Conservation (phyloP, 257 asterid genomes). For the Asclepias syriaca region DNA sequence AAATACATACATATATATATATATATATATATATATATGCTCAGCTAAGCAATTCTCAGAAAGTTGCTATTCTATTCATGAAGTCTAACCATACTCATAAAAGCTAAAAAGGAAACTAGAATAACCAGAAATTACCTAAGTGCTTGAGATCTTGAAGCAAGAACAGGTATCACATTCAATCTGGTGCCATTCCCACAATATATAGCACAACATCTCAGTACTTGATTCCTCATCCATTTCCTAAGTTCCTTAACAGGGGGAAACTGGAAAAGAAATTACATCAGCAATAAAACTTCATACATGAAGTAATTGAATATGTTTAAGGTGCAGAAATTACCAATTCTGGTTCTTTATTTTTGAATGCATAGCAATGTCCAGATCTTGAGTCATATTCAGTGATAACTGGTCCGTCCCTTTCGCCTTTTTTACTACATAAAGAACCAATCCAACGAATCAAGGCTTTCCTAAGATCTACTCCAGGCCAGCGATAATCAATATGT, state of each 20-base stretch:
- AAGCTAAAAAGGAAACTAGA: neutral
- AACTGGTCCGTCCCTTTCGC: slow-evolving; percentile 31
- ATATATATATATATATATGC: neutral
- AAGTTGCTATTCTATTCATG: neutral
- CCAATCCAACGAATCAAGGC: slow-evolving; percentile 57
- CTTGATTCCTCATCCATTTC: slow-evolving; percentile 63
- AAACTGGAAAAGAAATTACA: slow-evolving; percentile 30
- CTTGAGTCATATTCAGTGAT: slow-evolving; percentile 51
- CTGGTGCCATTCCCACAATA: slow-evolving; percentile 51
- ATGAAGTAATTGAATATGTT: neutral
- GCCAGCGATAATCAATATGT: slow-evolving; percentile 77
- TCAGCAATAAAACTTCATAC: neutral
- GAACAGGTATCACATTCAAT: slow-evolving; percentile 63
- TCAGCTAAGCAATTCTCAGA: neutral
- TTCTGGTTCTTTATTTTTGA: slow-evolving; percentile 41
- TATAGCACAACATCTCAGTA: slow-evolving; percentile 56
- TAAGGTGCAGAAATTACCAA: slow-evolving; percentile 25
- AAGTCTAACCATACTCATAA: neutral
- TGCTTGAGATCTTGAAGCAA: slow-evolving; percentile 79
- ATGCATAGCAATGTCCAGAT: slow-evolving; percentile 52
- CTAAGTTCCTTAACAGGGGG: slow-evolving; percentile 59
- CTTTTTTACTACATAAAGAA: slow-evolving; percentile 43
- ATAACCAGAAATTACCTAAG: slow-evolving; percentile 40
- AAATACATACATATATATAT: no score
- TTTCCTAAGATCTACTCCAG: slow-evolving; percentile 62